phyloP scores from a whole-genome alignment of 1,139 yeast species.

The Kazachstania sp. region DNA sequence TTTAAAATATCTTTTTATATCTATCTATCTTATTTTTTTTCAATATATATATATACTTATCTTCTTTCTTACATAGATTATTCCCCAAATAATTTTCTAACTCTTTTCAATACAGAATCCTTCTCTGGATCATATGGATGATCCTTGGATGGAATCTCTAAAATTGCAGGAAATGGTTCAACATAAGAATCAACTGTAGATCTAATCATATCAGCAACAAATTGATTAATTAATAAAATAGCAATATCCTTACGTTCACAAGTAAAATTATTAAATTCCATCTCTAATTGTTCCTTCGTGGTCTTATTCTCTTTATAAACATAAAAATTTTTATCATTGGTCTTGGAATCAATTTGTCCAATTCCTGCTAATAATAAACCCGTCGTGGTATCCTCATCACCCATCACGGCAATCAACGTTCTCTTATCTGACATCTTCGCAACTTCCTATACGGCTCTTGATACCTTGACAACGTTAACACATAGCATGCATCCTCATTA shows the following conservation, averaged over 20 bases:
- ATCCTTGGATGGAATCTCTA: constrained; percentile 96
- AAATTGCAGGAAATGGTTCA: constrained; percentile 89
- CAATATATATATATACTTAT: background rate
- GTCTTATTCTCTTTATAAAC: constrained; percentile 78
- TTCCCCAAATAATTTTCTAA: constrained; percentile 90
- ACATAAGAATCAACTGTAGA: constrained; percentile 73
- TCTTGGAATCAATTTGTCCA: constrained; percentile 64
- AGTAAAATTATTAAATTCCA: constrained; percentile 70
- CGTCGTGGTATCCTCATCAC: constrained; percentile 95
- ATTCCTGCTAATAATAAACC: constrained; percentile 94
- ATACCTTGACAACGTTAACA: too few relatives aligned
- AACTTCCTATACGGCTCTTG: background rate
- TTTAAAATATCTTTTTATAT: background rate
- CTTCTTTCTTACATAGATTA: constrained; percentile 28
- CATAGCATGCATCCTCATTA: too few relatives aligned
- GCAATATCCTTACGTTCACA: constrained; percentile 81
- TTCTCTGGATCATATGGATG: constrained; percentile 98
- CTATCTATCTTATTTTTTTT: background rate
- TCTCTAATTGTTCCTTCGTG: constrained; percentile 62
- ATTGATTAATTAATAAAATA: constrained; percentile 85
- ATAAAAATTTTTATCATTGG: constrained; percentile 66
- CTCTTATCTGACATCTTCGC: constrained; percentile 43
- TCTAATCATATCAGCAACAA: constrained; percentile 86
- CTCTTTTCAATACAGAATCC: constrained; percentile 90
- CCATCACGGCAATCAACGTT: constrained; percentile 80